Percentiles rank a stretch among this genome's conserved stretches.
These are phyloP conservation scores for Telfairia occidentalis DNA, from an alignment of 331 rosid genomes.

Conservation along the genomic window DNA sequence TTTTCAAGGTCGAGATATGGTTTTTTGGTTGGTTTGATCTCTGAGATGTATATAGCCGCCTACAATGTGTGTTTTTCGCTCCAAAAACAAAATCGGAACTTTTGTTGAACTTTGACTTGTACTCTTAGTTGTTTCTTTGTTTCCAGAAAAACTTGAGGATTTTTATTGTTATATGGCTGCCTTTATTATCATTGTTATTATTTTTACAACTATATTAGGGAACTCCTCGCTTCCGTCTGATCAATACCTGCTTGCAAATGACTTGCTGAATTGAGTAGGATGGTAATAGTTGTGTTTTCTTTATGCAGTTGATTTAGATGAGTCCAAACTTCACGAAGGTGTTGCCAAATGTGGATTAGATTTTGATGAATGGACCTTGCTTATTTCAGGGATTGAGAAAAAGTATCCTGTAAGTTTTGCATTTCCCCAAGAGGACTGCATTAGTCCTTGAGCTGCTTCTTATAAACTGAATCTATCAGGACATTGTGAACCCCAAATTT, in stretches of 20 bases:
- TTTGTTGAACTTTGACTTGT: not conserved
- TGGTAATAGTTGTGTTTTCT: not conserved
- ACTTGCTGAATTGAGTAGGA: not conserved
- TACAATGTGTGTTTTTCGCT: not conserved
- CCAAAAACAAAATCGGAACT: not conserved
- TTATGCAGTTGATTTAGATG: slow-evolving; percentile 36
- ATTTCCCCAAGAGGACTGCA: not conserved
- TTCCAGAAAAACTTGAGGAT: not conserved
- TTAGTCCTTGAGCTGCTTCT: not conserved
- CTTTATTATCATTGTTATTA: not conserved
- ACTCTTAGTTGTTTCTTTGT: not conserved
- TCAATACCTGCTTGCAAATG: not conserved
- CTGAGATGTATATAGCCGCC: not conserved
- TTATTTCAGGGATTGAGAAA: slow-evolving; percentile 46
- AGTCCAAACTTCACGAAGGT: slow-evolving; percentile 27
- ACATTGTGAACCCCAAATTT: not conserved
- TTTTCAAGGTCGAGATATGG: not conserved
- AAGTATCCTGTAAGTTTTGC: slow-evolving; percentile 40
- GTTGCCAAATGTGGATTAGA: slow-evolving; percentile 32
- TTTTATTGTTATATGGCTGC: not conserved
- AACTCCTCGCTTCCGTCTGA: not conserved
- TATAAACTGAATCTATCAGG: not conserved
- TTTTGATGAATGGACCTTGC: slow-evolving; percentile 58
- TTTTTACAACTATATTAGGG: not conserved
- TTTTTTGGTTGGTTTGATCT: not conserved